Conservation (phyloP, 2,329 filamentous ascomycete species). For the Bipolaris sorokiniana region DNA sequence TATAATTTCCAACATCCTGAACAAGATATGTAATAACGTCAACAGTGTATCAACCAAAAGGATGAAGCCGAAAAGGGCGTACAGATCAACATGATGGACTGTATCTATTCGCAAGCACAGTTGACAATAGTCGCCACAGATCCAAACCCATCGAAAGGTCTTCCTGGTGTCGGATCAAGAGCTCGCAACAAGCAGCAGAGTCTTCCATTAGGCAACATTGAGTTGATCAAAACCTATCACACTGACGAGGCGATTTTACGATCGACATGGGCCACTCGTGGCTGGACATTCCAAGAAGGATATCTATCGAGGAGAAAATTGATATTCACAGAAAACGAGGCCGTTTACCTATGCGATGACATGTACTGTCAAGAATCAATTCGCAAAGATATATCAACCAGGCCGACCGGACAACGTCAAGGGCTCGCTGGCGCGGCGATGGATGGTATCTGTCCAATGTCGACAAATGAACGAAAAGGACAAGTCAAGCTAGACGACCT, state of each 20-base stretch:
- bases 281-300: not conserved
- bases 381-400: not conserved
- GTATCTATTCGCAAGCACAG: slow-evolving; percentile 1
- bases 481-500: not conserved
- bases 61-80: not conserved
- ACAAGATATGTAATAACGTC: not conserved
- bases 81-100: not conserved
- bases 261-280: not conserved
- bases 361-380: slow-evolving; percentile 4
- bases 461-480: not conserved
- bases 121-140: not conserved
- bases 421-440: not conserved
- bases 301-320: not conserved
- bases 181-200: not conserved
- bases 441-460: not conserved
- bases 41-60: not conserved
- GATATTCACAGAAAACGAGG: not conserved
- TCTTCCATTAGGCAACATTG: not conserved
- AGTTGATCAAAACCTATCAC: not conserved
- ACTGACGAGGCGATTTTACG: not conserved
- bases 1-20: not conserved
- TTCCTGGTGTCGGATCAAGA: not conserved
- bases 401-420: not conserved
- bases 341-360: not conserved
- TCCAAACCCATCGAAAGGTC: not conserved